These are phyloP conservation scores for Psilocybe tampanensis DNA, from an alignment of 768 basidiomycete species.

Conservation along the genomic window DNA sequence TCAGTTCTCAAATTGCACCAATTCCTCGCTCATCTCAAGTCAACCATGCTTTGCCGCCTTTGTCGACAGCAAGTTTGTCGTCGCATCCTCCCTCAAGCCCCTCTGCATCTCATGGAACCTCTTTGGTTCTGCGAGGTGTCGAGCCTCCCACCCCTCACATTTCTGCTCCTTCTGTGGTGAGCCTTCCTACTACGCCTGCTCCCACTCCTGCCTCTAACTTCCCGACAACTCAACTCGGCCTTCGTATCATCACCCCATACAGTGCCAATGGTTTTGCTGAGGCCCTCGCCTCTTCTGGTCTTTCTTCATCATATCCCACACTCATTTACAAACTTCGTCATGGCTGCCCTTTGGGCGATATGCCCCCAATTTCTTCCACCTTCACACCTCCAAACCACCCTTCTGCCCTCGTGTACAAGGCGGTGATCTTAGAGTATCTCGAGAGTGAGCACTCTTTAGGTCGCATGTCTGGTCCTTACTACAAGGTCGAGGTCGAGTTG, in stretches of 20 bases:
- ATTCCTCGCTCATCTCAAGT: conserved; percentile 7
- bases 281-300: conserved; percentile 19
- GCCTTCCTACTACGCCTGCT: conserved; percentile 13
- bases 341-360: conserved; percentile 35
- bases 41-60: not conserved
- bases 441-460: conserved; percentile 13
- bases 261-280: conserved; percentile 26
- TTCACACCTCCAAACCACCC: conserved; percentile 23
- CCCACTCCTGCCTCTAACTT: conserved; percentile 2
- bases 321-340: conserved; percentile 28
- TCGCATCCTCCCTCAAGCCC: not conserved
- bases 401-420: conserved; percentile 2
- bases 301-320: conserved; percentile 27
- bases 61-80: not conserved
- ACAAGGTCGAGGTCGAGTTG: conserved; percentile 9
- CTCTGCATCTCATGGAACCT: conserved; percentile 15
- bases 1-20: conserved; percentile 11
- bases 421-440: conserved; percentile 21
- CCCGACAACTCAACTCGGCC: conserved; percentile 17
- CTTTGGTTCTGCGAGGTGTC: conserved; percentile 1
- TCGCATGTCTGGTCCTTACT: conserved; percentile 29
- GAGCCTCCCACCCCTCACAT: not conserved
- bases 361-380: conserved; percentile 22
- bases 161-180: conserved; percentile 8
- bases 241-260: conserved; percentile 32